Evolutionary conservation across 2,329 filamentous ascomycete genomes (phyloP), one percentile per base, ranked within the genome.

Genomic region (Orbilia ellipsospora): DNA sequence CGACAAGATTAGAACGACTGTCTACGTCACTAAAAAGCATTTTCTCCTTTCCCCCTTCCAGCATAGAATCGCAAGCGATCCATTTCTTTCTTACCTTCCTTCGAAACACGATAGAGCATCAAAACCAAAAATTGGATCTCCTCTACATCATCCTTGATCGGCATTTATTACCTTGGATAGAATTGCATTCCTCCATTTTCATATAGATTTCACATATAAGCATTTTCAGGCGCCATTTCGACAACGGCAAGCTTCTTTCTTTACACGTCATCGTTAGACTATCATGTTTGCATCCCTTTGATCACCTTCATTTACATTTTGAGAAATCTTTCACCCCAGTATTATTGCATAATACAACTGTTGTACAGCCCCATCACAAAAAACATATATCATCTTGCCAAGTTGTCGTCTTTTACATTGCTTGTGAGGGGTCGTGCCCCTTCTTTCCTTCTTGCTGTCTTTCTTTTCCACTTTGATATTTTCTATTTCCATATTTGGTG

Each of bases 271-370:
- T 55, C 12, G 4, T 26, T 45, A 44, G 20, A 23, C 12, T 23
- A 52, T 20, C 40, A 18, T 1, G 20, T 16, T 20, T 13, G 15
- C 20, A n/a, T 61, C 18, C 13, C 18, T 13, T 44, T 26, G 13
- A 45, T 45, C 20, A 23, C 42, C 18, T 18, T 8, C 23, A 23
- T 23, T 50, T 36, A 50, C 6, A 12, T 50, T 18, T 15, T 23
- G 4, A 23, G 23, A 23, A 2, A 28, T 36, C n/a, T 28, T 48
- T 26, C 2, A 16, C 16, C 10, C 13, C 2, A 16, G 56, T 60
- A 60, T 60, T 48, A 60, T 60, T 60, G 56, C 20, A 60, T 60
- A 48, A 60, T 60, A 48, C 56, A 60, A 26, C 18, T 1, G 15
- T 10, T 36, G 31, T 36, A 36, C 31, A 36, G 31, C 31, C 31